These are phyloP conservation scores for Hyaloscypha bicolor DNA, from an alignment of 495 filamentous ascomycete genomes.

Conservation along the genomic window DNA sequence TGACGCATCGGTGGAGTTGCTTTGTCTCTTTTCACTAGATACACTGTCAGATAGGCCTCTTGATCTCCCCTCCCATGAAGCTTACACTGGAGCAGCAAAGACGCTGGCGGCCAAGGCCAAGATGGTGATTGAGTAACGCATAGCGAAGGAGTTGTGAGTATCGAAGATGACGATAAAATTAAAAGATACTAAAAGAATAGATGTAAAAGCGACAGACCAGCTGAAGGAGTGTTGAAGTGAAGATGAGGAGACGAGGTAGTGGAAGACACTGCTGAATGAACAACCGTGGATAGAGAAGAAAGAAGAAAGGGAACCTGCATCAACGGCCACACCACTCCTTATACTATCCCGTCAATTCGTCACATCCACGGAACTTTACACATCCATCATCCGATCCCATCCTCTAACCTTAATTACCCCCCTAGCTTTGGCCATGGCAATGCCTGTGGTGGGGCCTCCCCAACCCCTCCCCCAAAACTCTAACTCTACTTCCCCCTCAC, in stretches of 20 bases:
- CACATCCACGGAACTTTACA: not conserved
- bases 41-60: not conserved
- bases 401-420: conserved; percentile 15
- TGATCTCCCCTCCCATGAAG: not conserved
- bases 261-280: conserved; percentile 7
- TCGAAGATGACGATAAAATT: not conserved
- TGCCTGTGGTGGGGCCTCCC: not conserved
- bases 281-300: conserved; percentile 8
- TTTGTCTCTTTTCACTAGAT: not conserved
- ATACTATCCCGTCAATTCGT: conserved; percentile 4
- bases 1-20: not conserved
- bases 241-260: not conserved
- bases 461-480: not conserved
- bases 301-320: conserved; percentile 3
- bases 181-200: conserved; percentile 5
- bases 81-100: conserved; percentile 12
- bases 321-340: not conserved
- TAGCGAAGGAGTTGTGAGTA: not conserved
- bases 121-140: conserved; percentile 6
- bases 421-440: not conserved
- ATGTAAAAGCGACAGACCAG: conserved; percentile 13
- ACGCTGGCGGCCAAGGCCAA: conserved; percentile 11
- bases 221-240: conserved; percentile 16
- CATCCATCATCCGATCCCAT: conserved; percentile 9
- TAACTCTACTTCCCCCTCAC: not conserved